Evolutionary conservation across 495 filamentous ascomycete species (phyloP).

Genomic region (Daldinia caldariorum): DNA sequence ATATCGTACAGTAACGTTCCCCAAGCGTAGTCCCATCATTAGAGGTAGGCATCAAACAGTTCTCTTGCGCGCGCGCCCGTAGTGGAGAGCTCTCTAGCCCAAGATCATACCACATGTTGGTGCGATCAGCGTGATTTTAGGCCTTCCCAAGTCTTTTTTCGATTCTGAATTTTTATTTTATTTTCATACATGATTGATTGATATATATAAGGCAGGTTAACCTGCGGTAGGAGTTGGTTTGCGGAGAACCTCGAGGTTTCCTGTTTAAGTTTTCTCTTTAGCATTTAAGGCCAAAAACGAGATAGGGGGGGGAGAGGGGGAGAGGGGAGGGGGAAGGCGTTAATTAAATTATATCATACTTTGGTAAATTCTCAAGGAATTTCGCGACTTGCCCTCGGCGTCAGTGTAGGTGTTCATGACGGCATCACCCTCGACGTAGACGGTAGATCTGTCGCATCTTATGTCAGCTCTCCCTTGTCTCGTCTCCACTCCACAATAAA

Average conservation of each 20-base stretch:
- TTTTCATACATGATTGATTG: too few relatives aligned
- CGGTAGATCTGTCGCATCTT: conserved; percentile 52
- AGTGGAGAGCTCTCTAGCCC: conserved; percentile 32
- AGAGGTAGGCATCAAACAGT: conserved; percentile 30
- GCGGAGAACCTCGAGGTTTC: conserved; percentile 68
- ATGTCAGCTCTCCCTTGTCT: conserved; percentile 10
- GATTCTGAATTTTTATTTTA: too few relatives aligned
- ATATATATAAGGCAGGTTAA: background rate
- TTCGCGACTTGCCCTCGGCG: conserved; percentile 68
- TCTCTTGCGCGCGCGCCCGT: conserved; percentile 1
- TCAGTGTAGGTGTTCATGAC: conserved; percentile 68
- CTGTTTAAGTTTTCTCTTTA: conserved; percentile 48
- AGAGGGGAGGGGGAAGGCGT: too few relatives aligned
- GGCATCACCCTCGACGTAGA: conserved; percentile 80
- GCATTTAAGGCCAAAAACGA: conserved; percentile 2
- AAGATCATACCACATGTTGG: background rate
- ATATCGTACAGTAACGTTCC: conserved; percentile 38
- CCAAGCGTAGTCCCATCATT: conserved; percentile 21
- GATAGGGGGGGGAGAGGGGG: background rate
- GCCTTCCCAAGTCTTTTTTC: background rate
- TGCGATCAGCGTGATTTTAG: background rate
- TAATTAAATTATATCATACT: conserved; percentile 60
- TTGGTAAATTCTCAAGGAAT: conserved; percentile 71
- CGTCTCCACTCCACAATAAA: background rate
- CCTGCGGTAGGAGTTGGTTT: conserved; percentile 48